Conservation (phyloP, 768 basidiomycete genomes). For the Rubroboletus satanas region DNA sequence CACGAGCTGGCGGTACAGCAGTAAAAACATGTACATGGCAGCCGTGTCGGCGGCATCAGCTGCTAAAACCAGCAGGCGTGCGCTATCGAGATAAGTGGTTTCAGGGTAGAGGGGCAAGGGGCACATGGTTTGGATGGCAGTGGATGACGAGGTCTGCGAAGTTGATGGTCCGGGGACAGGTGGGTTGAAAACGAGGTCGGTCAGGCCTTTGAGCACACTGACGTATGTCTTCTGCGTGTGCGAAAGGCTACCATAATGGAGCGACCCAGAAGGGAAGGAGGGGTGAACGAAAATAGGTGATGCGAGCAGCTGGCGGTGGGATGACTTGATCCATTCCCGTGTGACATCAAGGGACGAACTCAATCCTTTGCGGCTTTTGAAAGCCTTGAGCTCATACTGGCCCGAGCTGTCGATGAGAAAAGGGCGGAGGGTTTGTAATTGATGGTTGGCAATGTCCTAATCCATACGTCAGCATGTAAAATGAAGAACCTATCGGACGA, state of each 20-base stretch:
- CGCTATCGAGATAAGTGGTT: constrained; percentile 75
- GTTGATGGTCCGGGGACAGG: constrained; percentile 37
- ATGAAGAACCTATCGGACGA: constrained; percentile 12
- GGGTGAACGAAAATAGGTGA: constrained; percentile 43
- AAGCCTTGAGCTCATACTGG: constrained; percentile 74
- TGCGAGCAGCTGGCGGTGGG: constrained; percentile 45
- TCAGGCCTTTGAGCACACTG: constrained; percentile 53
- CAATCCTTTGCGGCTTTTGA: constrained; percentile 54
- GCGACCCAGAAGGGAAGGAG: constrained; percentile 37
- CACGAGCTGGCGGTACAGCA: constrained; percentile 75
- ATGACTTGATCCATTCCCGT: constrained; percentile 60
- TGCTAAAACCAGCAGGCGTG: constrained; percentile 61
- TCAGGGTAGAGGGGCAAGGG: constrained; percentile 58
- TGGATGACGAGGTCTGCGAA: constrained; percentile 26
- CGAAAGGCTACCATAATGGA: constrained; percentile 45
- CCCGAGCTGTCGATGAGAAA: constrained; percentile 78
- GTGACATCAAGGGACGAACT: constrained; percentile 50
- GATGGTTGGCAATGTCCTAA: constrained; percentile 96
- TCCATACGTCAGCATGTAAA: constrained; percentile 19
- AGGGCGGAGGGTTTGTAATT: constrained; percentile 89
- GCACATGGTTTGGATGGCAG: constrained; percentile 31
- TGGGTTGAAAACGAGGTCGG: constrained; percentile 63
- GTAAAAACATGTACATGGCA: constrained; percentile 73
- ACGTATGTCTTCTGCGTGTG: constrained; percentile 46
- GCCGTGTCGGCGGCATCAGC: constrained; percentile 73